These are phyloP conservation scores for Calvatia gigantea DNA, from an alignment of 768 basidiomycete genomes.

Conservation along the genomic window DNA sequence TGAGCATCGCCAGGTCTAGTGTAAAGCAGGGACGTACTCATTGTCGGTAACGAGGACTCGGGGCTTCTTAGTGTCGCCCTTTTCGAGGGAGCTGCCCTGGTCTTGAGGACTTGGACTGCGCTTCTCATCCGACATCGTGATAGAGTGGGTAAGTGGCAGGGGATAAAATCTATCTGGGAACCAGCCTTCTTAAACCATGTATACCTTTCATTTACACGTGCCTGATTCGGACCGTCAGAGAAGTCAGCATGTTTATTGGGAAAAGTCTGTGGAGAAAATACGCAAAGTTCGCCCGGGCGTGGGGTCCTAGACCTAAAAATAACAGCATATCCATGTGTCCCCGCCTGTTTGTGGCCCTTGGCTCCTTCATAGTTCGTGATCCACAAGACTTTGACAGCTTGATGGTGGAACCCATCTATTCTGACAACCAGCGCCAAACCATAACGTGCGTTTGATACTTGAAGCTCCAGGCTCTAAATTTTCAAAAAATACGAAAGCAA, in stretches of 20 bases:
- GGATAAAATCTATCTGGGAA: slow-evolving; percentile 7
- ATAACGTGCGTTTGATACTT: too few species aligned
- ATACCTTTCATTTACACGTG: background rate
- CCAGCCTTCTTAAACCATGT: background rate
- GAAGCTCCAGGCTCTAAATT: too few species aligned
- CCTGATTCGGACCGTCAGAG: background rate
- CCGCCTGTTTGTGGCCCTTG: background rate
- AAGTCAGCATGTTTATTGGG: background rate
- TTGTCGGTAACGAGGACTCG: slow-evolving; percentile 13
- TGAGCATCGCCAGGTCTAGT: background rate
- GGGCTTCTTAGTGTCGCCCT: slow-evolving; percentile 11
- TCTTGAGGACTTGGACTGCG: slow-evolving; percentile 13
- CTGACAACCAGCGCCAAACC: background rate
- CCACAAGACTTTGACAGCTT: background rate
- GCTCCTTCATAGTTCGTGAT: background rate
- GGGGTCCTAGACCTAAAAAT: background rate
- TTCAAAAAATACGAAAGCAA: too few species aligned
- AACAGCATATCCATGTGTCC: background rate
- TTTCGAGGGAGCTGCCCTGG: slow-evolving; percentile 18
- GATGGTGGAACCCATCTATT: background rate
- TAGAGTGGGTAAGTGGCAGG: slow-evolving; percentile 7
- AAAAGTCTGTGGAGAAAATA: background rate
- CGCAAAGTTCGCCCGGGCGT: background rate
- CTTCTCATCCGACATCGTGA: slow-evolving; percentile 21
- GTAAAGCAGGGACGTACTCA: slow-evolving; percentile 15